These are phyloP conservation scores for Tuber melanosporum DNA, from an alignment of 495 filamentous ascomycete species.

Conservation along the genomic window DNA sequence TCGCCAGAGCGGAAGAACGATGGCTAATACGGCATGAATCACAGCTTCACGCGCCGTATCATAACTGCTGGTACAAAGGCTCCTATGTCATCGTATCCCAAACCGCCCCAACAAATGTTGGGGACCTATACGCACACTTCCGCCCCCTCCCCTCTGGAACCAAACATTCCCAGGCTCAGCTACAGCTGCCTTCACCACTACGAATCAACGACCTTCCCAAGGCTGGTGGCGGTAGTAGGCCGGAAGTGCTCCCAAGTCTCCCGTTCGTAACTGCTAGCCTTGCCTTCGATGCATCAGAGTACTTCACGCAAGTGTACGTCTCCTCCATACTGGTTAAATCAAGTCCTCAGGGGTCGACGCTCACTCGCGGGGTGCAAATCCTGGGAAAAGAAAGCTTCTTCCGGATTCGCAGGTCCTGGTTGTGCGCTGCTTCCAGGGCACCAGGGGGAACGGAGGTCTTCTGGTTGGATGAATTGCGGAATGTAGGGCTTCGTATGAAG, in stretches of 20 bases:
- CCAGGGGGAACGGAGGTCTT: slow-evolving; percentile 3
- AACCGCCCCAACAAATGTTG: background rate
- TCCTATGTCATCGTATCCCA: background rate
- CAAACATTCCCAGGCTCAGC: background rate
- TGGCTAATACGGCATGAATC: background rate
- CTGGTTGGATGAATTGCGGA: slow-evolving; percentile 33
- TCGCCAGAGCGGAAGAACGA: background rate
- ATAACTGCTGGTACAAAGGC: slow-evolving; percentile 13
- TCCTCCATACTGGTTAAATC: slow-evolving; percentile 14
- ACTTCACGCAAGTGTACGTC: slow-evolving; percentile 30
- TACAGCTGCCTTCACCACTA: background rate
- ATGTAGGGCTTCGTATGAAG: slow-evolving; percentile 23
- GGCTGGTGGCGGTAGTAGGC: background rate
- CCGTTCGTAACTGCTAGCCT: slow-evolving; percentile 4
- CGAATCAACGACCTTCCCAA: background rate
- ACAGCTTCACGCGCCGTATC: slow-evolving; percentile 15
- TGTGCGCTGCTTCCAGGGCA: slow-evolving; percentile 11
- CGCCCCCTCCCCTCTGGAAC: slow-evolving; percentile 7
- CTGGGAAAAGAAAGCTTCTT: slow-evolving; percentile 21
- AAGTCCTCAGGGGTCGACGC: background rate
- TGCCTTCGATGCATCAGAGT: slow-evolving; percentile 15
- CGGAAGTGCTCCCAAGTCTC: background rate
- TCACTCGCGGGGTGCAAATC: background rate
- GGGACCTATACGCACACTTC: slow-evolving; percentile 24
- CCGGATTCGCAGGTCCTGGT: slow-evolving; percentile 25